Conservation (phyloP, 1,284 basidiomycete species). For the Pseudozyma tsukubaensis region DNA sequence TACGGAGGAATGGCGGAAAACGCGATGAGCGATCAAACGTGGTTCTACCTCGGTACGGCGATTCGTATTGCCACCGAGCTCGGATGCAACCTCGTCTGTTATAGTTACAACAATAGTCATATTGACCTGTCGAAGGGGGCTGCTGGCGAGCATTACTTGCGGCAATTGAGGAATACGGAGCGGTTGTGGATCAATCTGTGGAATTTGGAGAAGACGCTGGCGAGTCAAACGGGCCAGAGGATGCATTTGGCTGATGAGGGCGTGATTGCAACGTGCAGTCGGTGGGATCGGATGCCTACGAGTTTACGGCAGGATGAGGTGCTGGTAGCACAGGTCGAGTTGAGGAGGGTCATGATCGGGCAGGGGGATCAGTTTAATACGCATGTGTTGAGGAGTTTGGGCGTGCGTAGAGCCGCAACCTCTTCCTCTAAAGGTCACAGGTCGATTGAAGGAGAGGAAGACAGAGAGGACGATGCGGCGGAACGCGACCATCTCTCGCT, state of each 20-base stretch:
- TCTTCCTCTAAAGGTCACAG: background rate
- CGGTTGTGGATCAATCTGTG: conserved; percentile 52
- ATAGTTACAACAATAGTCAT: conserved; percentile 18
- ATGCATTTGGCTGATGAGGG: conserved; percentile 51
- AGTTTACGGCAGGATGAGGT: conserved; percentile 47
- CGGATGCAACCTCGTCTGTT: conserved; percentile 45
- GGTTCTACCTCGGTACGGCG: conserved; percentile 35
- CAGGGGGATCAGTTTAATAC: conserved; percentile 39
- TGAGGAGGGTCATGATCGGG: conserved; percentile 39
- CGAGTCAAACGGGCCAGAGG: conserved; percentile 47
- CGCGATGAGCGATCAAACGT: conserved; percentile 51
- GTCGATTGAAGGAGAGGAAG: background rate
- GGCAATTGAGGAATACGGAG: conserved; percentile 51
- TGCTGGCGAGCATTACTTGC: conserved; percentile 34
- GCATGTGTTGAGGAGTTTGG: conserved; percentile 30
- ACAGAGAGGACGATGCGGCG: background rate
- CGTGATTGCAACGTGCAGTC: conserved; percentile 36
- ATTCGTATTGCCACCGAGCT: conserved; percentile 51
- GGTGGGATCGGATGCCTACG: conserved; percentile 42
- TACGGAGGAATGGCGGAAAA: conserved; percentile 33
- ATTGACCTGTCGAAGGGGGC: background rate
- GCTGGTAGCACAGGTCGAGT: conserved; percentile 47
- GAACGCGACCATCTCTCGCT: conserved; percentile 33
- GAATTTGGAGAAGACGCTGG: conserved; percentile 50
- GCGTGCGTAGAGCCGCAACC: background rate